phyloP scores from a whole-genome alignment of 2,329 filamentous ascomycete species.

The Cladophialophora immunda region DNA sequence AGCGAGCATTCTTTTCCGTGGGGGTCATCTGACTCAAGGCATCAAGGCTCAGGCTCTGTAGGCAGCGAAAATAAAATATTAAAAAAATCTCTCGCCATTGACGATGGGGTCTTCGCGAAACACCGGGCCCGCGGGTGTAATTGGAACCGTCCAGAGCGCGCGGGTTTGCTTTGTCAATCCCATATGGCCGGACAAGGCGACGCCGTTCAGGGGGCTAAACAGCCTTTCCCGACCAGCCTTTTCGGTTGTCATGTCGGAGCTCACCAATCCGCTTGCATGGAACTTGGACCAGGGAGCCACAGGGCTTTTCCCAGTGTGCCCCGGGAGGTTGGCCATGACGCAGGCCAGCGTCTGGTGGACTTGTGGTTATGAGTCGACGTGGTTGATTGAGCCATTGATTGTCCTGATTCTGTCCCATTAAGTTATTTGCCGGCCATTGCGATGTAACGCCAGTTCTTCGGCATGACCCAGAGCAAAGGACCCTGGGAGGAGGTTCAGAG shows the following conservation, averaged over 20 bases:
- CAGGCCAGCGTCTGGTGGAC: background rate
- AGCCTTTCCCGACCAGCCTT: constrained; percentile 1
- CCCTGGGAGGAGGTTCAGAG: constrained; percentile 15
- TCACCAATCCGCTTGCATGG: constrained; percentile 4
- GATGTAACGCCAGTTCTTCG: constrained; percentile 25
- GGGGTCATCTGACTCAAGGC: constrained; percentile 29
- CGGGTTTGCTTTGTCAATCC: constrained; percentile 13
- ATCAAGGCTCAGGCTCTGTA: constrained; percentile 16
- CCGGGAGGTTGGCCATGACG: constrained; percentile 13
- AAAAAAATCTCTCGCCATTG: constrained; percentile 13
- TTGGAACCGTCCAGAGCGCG: constrained; percentile 11
- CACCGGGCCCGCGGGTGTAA: constrained; percentile 21
- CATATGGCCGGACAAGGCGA: constrained; percentile 11
- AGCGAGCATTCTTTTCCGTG: background rate
- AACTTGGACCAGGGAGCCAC: constrained; percentile 12
- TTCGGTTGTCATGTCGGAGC: constrained; percentile 3
- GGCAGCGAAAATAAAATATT: constrained; percentile 17
- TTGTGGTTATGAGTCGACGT: constrained; percentile 20
- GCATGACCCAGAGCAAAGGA: constrained; percentile 25
- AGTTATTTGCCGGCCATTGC: constrained; percentile 19
- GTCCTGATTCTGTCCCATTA: constrained; percentile 4
- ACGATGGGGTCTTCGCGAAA: constrained; percentile 13
- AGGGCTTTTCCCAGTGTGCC: background rate
- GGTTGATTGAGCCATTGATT: constrained; percentile 14
- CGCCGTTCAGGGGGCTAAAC: constrained; percentile 17